Base-by-base conservation (phyloP, 495 filamentous ascomycete species). In the Pyrenopolyporus hunteri region DNA sequence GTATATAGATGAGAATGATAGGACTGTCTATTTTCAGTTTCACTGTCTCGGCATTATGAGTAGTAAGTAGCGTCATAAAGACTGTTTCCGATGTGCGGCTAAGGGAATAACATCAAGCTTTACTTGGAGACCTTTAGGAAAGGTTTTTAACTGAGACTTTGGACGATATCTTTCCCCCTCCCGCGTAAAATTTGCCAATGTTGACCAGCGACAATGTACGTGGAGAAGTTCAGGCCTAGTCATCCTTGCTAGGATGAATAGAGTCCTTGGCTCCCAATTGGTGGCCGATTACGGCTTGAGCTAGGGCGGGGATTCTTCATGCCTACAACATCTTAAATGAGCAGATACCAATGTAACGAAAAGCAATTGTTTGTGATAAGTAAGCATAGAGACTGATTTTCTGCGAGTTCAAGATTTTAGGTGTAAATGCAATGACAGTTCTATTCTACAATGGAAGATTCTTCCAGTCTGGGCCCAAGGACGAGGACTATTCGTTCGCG, bases 371-470 rank as follows among this genome's bases (percentile, higher is more conserved):
- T n/a, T 42, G 20, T 9, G 10, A 1, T n/a, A 42, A 6, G 5
- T 22, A 23, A 6, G 16, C 3, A n/a, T n/a, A n/a, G 4, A 6
- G 13, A 9, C 35, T 9, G 17, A 0, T 13, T 33, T 6, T 19
- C 25, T 16, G 1, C n/a, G 14, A 7, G 23, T 51, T 16, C 11
- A 2, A 11, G 8, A 2, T 3, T 29, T 11, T 29, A 1, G 17
- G 35, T 19, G 31, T 42, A 1, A 17, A 42, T 19, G 31, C 46
- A 1, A 81, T 78, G 76, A 64, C 72, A 5, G 72, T 72, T 13
- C 33, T 81, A 33, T 80, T 82, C 56, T 69, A 70, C 17, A 82
- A 80, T 42, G 80, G 74, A 4, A 76, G 72, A 5, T 73, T 82
- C 49, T 79, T 80, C 68, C 65, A 70, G 14, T 68, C 68, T 3